A percentile compares a stretch with the other conserved stretches of the same genome.
Conservation (phyloP, 495 filamentous ascomycete genomes). For the Penicillium lagena region DNA sequence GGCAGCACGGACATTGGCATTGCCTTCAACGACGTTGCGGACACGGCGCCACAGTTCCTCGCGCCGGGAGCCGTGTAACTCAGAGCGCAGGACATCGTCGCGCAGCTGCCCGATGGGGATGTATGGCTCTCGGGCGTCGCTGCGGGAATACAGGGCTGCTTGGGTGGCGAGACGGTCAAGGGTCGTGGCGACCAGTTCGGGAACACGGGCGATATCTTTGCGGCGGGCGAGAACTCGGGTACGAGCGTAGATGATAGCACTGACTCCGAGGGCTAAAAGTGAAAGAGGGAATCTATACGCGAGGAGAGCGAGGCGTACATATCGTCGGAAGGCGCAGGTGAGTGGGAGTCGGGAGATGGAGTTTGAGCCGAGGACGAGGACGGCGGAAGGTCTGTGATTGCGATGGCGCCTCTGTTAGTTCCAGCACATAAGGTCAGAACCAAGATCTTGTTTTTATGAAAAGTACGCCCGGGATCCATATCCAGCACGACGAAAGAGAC, state of each 20-base stretch:
- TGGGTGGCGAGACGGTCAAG: slow-evolving; percentile 77
- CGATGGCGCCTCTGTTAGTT: slow-evolving; percentile 75
- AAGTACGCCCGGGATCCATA: slow-evolving; percentile 5
- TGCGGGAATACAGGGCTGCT: slow-evolving; percentile 67
- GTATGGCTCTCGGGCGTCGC: slow-evolving; percentile 61
- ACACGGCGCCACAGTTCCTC: slow-evolving; percentile 79
- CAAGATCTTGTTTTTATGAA: slow-evolving; percentile 23
- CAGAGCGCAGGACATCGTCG: slow-evolving; percentile 81
- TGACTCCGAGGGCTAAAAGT: slow-evolving; percentile 51
- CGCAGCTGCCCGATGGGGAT: slow-evolving; percentile 82
- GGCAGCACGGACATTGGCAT: slow-evolving; percentile 82
- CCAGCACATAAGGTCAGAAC: slow-evolving; percentile 41
- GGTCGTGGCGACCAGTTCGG: slow-evolving; percentile 71
- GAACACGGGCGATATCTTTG: slow-evolving; percentile 62
- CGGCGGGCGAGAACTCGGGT: slow-evolving; percentile 48
- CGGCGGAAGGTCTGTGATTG: slow-evolving; percentile 57
- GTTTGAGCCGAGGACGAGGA: slow-evolving; percentile 55
- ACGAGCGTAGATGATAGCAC: slow-evolving; percentile 49
- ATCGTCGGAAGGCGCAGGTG: slow-evolving; percentile 80
- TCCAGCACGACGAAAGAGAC: slow-evolving; percentile 4
- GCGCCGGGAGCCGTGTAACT: slow-evolving; percentile 67
- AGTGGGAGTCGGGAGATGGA: slow-evolving; percentile 87
- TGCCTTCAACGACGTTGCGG: slow-evolving; percentile 76
- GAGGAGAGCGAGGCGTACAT: slow-evolving; percentile 85
- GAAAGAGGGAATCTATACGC: slow-evolving; percentile 92